Evolutionary conservation across 441 rosid genomes (phyloP).

Genomic region (Corymbia calophylla): DNA sequence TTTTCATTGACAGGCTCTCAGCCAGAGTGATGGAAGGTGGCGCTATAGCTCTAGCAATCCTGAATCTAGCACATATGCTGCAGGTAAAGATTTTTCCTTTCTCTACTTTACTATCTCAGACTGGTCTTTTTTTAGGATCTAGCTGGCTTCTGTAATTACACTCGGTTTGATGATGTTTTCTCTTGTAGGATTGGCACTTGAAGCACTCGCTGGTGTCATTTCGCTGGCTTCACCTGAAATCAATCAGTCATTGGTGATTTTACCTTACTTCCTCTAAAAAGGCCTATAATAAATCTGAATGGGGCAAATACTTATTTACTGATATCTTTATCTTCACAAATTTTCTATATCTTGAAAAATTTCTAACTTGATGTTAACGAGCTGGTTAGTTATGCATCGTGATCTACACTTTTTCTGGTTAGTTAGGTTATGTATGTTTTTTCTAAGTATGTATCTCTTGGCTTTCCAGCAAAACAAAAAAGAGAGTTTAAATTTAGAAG

Average conservation of each 20-base stretch:
- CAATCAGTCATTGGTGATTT: conserved; percentile 70
- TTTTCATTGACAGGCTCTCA: conserved; percentile 56
- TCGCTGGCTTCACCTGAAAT: conserved; percentile 72
- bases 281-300: not conserved
- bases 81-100: conserved; percentile 47
- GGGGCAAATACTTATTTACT: not conserved
- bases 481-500: not conserved
- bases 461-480: not conserved
- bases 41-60: conserved; percentile 75
- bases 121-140: not conserved
- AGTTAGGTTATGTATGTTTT: not conserved
- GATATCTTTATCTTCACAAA: not conserved
- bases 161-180: not conserved
- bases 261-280: not conserved
- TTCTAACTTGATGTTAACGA: not conserved
- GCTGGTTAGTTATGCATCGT: not conserved
- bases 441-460: not conserved
- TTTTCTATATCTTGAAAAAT: not conserved
- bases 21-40: conserved; percentile 98
- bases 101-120: not conserved
- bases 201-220: conserved; percentile 82
- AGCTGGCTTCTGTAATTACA: not conserved
- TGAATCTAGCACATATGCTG: conserved; percentile 80
- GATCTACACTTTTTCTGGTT: not conserved
- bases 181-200: conserved; percentile 77